These are phyloP conservation scores for Piper longum DNA, from an alignment of 164 flowering plant genomes.

Conservation along the genomic window DNA sequence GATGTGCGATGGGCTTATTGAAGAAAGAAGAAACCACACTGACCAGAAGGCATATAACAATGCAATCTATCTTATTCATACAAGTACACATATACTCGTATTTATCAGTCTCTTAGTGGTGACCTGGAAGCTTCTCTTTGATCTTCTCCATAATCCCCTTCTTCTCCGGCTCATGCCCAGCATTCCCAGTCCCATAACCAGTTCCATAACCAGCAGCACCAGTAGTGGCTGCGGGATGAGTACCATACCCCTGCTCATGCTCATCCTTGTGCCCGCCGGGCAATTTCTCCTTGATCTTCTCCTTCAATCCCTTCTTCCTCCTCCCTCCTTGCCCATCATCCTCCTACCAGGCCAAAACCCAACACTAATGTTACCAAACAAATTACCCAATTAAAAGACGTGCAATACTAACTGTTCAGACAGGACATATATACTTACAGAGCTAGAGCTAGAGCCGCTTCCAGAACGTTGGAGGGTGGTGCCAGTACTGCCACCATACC, in stretches of 20 bases:
- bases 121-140: conserved; percentile 58
- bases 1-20: too few relatives aligned
- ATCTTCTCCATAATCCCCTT: conserved; percentile 65
- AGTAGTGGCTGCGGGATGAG: background rate
- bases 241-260: conserved; percentile 1
- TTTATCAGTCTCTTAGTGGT: background rate
- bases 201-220: background rate
- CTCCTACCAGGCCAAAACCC: conserved; percentile 28
- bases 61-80: too few relatives aligned
- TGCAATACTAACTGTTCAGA: too few relatives aligned
- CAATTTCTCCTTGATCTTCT: conserved; percentile 48
- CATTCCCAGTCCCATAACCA: background rate
- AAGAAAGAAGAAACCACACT: too few relatives aligned
- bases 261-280: conserved; percentile 21
- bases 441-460: conserved; percentile 43
- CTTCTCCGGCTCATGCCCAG: conserved; percentile 31
- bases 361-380: background rate
- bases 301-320: conserved; percentile 47
- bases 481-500: background rate
- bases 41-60: background rate
- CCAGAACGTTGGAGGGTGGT: conserved; percentile 34
- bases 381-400: background rate
- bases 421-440: conserved; percentile 22
- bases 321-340: conserved; percentile 65
- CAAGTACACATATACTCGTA: too few relatives aligned